These are phyloP conservation scores for Acanthamoeba triangularis DNA, from an alignment of 208 protist genomes.

Conservation along the genomic window DNA sequence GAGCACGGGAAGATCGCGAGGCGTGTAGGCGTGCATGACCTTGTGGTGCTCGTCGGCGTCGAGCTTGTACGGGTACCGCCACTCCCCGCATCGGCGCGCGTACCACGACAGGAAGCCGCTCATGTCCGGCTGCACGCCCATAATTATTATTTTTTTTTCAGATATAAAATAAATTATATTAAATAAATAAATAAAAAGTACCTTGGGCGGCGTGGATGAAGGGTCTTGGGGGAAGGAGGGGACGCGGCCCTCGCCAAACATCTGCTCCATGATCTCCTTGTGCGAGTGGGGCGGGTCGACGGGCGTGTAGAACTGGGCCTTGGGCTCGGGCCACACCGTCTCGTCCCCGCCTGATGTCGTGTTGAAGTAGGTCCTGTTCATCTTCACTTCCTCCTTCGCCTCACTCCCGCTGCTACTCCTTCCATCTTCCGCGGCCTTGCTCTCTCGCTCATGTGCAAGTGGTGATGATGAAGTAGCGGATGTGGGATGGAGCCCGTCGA, in stretches of 20 bases:
- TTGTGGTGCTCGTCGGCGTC: constrained; percentile 37
- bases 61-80: constrained; percentile 5
- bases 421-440: not conserved
- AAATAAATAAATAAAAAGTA: not conserved
- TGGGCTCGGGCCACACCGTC: not conserved
- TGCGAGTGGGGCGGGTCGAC: constrained; percentile 40
- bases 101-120: constrained; percentile 43
- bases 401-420: not conserved
- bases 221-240: not conserved
- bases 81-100: constrained; percentile 5
- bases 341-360: not conserved
- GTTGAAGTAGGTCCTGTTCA: constrained; percentile 19
- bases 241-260: constrained; percentile 31
- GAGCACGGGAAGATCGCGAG: not conserved
- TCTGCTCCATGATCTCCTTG: constrained; percentile 65
- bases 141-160: not conserved
- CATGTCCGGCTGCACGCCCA: not conserved
- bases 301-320: constrained; percentile 37
- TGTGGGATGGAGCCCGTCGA: constrained; percentile 17
- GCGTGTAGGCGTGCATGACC: constrained; percentile 39
- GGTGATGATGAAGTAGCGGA: not conserved
- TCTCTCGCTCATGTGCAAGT: not conserved
- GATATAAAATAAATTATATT: not conserved
- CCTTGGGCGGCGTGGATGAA: not conserved
- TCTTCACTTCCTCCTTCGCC: not conserved